These are phyloP conservation scores for Diplodia corticola DNA, from an alignment of 2,329 filamentous ascomycete species.

Conservation along the genomic window DNA sequence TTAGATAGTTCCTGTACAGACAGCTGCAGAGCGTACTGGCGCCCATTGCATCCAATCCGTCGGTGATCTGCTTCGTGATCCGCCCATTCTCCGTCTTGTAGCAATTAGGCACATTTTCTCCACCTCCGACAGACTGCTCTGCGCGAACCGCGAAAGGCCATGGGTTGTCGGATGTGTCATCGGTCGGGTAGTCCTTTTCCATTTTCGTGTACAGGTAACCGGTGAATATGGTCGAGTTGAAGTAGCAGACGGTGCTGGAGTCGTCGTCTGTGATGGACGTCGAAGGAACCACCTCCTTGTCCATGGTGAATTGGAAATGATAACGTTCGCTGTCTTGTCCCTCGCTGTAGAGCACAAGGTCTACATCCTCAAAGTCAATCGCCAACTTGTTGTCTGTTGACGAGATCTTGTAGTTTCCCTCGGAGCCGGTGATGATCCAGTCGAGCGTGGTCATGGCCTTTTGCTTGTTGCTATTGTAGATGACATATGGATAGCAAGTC, in stretches of 20 bases:
- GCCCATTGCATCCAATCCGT: conserved; percentile 38
- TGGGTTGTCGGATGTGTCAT: conserved; percentile 27
- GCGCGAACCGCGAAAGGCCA: conserved; percentile 64
- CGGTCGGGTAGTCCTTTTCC: conserved; percentile 42
- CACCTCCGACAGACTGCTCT: conserved; percentile 52
- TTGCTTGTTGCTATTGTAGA: conserved; percentile 47
- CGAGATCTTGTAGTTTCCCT: conserved; percentile 53
- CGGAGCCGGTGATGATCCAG: conserved; percentile 58
- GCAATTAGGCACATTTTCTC: conserved; percentile 56
- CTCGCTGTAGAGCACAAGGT: conserved; percentile 52
- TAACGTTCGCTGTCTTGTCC: conserved; percentile 57
- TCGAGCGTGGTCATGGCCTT: conserved; percentile 56
- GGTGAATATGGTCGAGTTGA: conserved; percentile 56
- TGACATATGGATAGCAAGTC: conserved; percentile 61
- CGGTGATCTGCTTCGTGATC: conserved; percentile 39
- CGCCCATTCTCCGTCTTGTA: conserved; percentile 43
- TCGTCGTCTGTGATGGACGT: conserved; percentile 47
- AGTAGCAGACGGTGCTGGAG: conserved; percentile 58
- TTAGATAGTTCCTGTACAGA: conserved; percentile 46
- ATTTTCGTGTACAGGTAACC: conserved; percentile 63
- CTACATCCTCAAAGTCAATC: conserved; percentile 56
- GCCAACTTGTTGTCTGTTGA: conserved; percentile 58
- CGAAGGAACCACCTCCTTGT: conserved; percentile 55
- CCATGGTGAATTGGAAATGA: conserved; percentile 56
- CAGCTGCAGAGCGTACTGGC: conserved; percentile 45